Base-by-base conservation (phyloP, 2,329 filamentous ascomycete species). In the Aspergillus pseudonomiae region DNA sequence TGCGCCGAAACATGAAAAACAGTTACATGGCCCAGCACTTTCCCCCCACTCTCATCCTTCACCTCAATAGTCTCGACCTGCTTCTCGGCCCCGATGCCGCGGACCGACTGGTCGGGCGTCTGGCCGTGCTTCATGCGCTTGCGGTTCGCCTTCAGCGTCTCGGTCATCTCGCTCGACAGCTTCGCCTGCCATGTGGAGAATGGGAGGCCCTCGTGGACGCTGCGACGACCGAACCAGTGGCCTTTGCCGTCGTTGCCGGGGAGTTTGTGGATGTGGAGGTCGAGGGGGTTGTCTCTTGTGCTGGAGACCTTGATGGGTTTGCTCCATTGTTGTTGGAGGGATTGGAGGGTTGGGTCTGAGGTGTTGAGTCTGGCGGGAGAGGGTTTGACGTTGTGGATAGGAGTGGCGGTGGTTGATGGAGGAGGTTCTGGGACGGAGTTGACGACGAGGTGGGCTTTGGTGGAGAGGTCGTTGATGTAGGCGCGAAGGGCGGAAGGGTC, bases 1-100 rank as follows among this genome's bases (percentile, higher is more conserved):
- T 95, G 91, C 3, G 93, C 93, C 26, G 92, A 94, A 1, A 97
- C 84, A 73, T 94, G 89, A 72, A 92, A 96, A 5, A 97, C 92
- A 88, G 75, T 68, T 19, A 76, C 58, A 41, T 66, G 65, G 1
- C 74, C 75, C 6, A 78, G 43, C 10, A 68, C 58, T 16, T 32
- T 41, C 39, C 64, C 62, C 39, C 62, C 58, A 63, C 53, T 65
- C n/a, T 66, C 63, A 60, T 85, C 86, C 10, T 87, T 82, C 9
- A 88, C 82, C 10, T 81, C 80, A 50, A 84, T 80, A 60, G 86
- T 84, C 76, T 92, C 93, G 12, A 96, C 81, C 65, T 86, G 84
- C 73, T 84, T 88, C 74, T 97, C 93, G 1, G 91, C 93, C 1
- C 92, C 92, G 73, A 97, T 92, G 1, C 94, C 94, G 68, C 94